A percentile compares a stretch with the other conserved stretches of the same genome.
Conservation (phyloP, 2,329 filamentous ascomycete genomes). For the Fusarium equiseti region DNA sequence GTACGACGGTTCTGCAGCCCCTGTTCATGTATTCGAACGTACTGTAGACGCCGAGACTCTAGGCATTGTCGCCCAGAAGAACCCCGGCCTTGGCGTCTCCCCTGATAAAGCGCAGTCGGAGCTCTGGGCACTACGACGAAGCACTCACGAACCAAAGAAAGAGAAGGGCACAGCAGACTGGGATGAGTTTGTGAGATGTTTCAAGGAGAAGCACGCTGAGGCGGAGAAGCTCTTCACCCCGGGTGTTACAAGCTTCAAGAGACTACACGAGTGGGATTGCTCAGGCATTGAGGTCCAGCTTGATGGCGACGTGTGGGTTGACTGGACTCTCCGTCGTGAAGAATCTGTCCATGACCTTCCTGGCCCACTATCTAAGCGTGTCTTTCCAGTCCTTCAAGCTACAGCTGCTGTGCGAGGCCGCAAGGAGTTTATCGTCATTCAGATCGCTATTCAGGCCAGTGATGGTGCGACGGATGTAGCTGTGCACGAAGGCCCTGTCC, state of each 20-base stretch:
- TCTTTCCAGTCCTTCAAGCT: conserved; percentile 75
- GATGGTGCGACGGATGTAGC: conserved; percentile 53
- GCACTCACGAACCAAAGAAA: conserved; percentile 67
- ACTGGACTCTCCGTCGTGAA: conserved; percentile 64
- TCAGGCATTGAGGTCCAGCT: conserved; percentile 54
- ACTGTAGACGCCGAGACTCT: conserved; percentile 61
- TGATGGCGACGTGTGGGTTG: conserved; percentile 58
- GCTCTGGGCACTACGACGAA: conserved; percentile 74
- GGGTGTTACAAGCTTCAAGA: conserved; percentile 51
- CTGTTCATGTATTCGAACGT: conserved; percentile 66
- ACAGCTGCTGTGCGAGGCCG: conserved; percentile 59
- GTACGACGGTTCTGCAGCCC: conserved; percentile 62
- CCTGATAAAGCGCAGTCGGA: conserved; percentile 54
- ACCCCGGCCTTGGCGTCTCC: conserved; percentile 46
- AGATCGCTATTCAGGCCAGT: conserved; percentile 60
- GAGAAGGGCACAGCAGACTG: conserved; percentile 68
- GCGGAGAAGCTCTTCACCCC: conserved; percentile 58
- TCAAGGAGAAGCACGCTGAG: conserved; percentile 64
- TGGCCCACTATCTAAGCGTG: conserved; percentile 70
- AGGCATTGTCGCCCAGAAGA: conserved; percentile 52
- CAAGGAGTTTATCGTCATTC: conserved; percentile 68
- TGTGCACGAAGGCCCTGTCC: conserved; percentile 61
- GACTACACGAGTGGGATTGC: conserved; percentile 61
- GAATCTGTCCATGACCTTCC: conserved; percentile 76
- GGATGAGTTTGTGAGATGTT: conserved; percentile 70